A percentile compares a stretch with the other conserved stretches of the same genome.
phyloP scores from a whole-genome alignment of 1,139 yeast species.

The Eremothecium gossypii region DNA sequence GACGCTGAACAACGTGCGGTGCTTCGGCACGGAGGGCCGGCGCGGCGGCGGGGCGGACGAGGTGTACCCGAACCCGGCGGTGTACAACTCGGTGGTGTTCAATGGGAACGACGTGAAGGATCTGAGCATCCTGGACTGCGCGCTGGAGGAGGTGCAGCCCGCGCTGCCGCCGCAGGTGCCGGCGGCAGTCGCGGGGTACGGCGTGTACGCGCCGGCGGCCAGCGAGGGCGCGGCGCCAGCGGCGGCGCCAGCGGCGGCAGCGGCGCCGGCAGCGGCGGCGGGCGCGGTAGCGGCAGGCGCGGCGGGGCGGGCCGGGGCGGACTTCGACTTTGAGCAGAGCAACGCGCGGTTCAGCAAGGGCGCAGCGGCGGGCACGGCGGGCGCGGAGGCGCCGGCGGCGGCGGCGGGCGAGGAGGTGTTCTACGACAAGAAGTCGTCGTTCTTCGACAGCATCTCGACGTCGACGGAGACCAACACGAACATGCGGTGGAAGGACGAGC shows the following conservation, averaged over 20 bases:
- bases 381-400: slow-evolving; percentile 8
- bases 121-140: slow-evolving; percentile 64
- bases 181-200: slow-evolving; percentile 30
- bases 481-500: slow-evolving; percentile 58
- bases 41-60: slow-evolving; percentile 64
- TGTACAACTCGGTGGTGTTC: slow-evolving; percentile 74
- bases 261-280: slow-evolving; percentile 1
- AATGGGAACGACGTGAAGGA: slow-evolving; percentile 92
- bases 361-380: slow-evolving; percentile 10
- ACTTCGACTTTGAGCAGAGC: slow-evolving; percentile 58
- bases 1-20: slow-evolving; percentile 70
- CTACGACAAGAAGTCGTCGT: slow-evolving; percentile 65
- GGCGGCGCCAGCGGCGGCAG: neutral
- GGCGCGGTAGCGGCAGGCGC: slow-evolving; percentile 7
- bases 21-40: slow-evolving; percentile 92
- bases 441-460: slow-evolving; percentile 72
- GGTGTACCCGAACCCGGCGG: slow-evolving; percentile 62
- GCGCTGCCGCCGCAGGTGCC: slow-evolving; percentile 28
- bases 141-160: slow-evolving; percentile 29
- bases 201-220: slow-evolving; percentile 27
- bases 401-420: slow-evolving; percentile 23
- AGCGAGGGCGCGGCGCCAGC: slow-evolving; percentile 5
- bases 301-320: slow-evolving; percentile 23
- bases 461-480: slow-evolving; percentile 34
- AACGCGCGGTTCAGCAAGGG: slow-evolving; percentile 49